Evolutionary conservation across 2,329 filamentous ascomycete species (phyloP), one percentile per base, ranked within the genome.

Genomic region (Arthrobotrys entomopaga): DNA sequence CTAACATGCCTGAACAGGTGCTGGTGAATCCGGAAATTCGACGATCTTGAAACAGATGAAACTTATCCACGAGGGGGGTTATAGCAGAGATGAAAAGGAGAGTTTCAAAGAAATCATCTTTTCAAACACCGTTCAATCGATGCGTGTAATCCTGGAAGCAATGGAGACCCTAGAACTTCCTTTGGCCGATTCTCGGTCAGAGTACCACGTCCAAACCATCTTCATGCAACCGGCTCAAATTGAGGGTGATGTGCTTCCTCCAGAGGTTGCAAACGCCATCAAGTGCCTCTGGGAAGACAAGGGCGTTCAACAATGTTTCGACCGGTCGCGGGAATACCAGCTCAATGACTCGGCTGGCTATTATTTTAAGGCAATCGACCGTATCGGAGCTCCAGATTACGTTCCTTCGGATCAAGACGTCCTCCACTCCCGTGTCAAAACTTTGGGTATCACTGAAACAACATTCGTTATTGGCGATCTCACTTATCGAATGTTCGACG

Each of bases 211-310:
- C 67, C 93, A 97, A 85, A 97, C 93, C 80, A 96, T 97, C 82
- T 97, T 97, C 86, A 97, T 97, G 92, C 93, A 97, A 82, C 93
- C 93, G 58, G 91, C 92, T 77, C 93, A 97, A 85, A 97, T 97
- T 77, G 93, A 97, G 84, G 93, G 93, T 77, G 93, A 97, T 80
- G 92, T 92, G 78, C 86, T 97, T 42, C 93, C 93, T n/a, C 91
- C 92, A 11, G 93, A 97, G 84, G 93, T 97, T 78, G 93, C 93
- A 81, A 91, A 90, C 79, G 93, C 93, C 80, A 97, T 97, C 81
- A 91, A 93, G 81, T 91, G 91, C 65, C 85, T 97, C 76, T 97
- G 93, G 93, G 92, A 92, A 82, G 93, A 97, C 81, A 90, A 88
- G 50, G 93, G 93, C 81, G 93, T 97, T 56, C 92, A 96, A 83